Conservation (phyloP, 202 grass and related monocot species). For the Musa balbisiana region DNA sequence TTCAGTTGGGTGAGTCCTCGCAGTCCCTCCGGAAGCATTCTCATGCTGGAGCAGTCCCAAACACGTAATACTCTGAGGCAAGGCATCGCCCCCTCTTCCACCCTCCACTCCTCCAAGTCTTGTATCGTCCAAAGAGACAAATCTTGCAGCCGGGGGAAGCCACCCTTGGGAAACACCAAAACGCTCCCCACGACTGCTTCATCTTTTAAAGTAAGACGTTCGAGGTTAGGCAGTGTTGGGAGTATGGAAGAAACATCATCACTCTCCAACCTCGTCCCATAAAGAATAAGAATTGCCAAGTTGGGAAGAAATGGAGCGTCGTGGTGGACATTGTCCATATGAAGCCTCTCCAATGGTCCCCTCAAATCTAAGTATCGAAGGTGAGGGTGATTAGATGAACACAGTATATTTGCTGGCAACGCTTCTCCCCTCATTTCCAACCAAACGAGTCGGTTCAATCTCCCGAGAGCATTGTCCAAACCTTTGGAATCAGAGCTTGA, state of each 20-base stretch:
- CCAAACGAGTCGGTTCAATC: too few relatives aligned
- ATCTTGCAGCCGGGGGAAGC: not conserved
- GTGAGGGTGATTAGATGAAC: not conserved
- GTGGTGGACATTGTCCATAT: not conserved
- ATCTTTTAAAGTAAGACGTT: fast-evolving
- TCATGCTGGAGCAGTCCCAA: not conserved
- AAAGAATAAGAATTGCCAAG: not conserved
- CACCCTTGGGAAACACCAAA: not conserved
- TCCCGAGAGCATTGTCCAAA: too few relatives aligned
- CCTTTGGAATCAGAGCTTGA: too few relatives aligned
- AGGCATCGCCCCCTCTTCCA: not conserved
- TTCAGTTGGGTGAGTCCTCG: not conserved
- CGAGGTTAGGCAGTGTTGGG: not conserved
- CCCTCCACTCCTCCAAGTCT: not conserved
- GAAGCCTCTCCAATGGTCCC: not conserved
- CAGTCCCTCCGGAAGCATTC: not conserved
- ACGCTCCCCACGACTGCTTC: not conserved
- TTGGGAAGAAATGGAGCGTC: not conserved
- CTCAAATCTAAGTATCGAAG: not conserved
- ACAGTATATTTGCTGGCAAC: not conserved
- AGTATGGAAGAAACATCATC: not conserved
- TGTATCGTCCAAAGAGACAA: not conserved
- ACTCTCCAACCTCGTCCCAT: not conserved
- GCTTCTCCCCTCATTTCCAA: not conserved
- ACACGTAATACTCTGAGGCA: not conserved